Evolutionary conservation across 768 basidiomycete species (phyloP).

Genomic region (Russula compacta): DNA sequence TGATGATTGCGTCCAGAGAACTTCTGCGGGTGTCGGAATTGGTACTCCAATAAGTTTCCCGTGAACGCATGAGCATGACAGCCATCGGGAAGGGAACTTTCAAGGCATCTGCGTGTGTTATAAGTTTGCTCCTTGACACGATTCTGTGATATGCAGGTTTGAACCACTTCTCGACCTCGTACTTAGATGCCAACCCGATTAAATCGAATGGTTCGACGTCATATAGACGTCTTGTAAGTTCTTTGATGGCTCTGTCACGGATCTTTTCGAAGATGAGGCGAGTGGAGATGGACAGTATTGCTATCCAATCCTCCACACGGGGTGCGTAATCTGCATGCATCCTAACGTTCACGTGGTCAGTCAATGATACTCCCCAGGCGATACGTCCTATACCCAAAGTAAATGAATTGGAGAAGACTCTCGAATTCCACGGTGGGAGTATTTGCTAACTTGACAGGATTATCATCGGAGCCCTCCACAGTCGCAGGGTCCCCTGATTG

Average conservation of each 20-base stretch:
- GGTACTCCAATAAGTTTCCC: slow-evolving; percentile 6
- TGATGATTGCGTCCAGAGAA: too few species aligned
- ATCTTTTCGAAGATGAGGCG: slow-evolving; percentile 14
- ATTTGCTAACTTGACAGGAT: slow-evolving; percentile 15
- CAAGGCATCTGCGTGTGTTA: background rate
- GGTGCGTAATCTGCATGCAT: slow-evolving; percentile 4
- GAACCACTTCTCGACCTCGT: slow-evolving; percentile 20
- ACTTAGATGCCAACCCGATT: slow-evolving; percentile 18
- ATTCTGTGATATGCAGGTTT: slow-evolving; percentile 12
- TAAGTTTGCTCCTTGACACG: background rate
- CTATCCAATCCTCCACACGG: slow-evolving; percentile 15
- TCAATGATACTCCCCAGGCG: background rate
- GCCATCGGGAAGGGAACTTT: background rate
- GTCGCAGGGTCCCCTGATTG: slow-evolving; percentile 10
- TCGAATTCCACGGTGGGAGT: slow-evolving; percentile 16
- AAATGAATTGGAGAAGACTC: slow-evolving; percentile 18
- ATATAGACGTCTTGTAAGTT: slow-evolving; percentile 5
- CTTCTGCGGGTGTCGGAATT: too few species aligned
- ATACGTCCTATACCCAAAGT: slow-evolving; percentile 12
- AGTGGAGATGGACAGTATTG: slow-evolving; percentile 17
- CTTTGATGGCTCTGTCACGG: slow-evolving; percentile 12
- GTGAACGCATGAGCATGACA: slow-evolving; percentile 13
- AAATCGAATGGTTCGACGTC: slow-evolving; percentile 16
- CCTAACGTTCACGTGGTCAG: background rate
- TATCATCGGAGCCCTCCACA: slow-evolving; percentile 20